Base-by-base conservation (phyloP, 1,139 yeast genomes). In the Entelexis sorbosivorans region DNA sequence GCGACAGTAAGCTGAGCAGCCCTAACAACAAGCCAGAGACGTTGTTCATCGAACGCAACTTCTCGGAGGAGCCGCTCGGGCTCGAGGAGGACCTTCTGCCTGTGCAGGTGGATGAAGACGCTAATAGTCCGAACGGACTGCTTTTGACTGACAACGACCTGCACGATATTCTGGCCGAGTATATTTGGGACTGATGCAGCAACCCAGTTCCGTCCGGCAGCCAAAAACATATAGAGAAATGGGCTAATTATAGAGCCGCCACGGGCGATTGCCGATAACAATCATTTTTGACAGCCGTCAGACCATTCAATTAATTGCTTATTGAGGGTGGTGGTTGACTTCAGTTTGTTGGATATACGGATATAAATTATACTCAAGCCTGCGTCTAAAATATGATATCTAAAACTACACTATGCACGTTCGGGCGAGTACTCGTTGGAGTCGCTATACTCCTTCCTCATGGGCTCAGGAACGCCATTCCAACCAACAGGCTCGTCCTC, bases 161-260 rank as follows among this genome's bases (percentile, higher is more conserved):
- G 22, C 56, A 48, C 31, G 56, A 52, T 16, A 43, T 54, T 19
- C 51, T 54, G 5, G 45, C 49, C 19, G 56, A 51, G 17, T 29
- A 50, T 11, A 26, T 53, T 2, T 50, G 56, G 54, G 54, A 53
- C 16, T 53, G 24, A 22, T 4, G 24, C 24, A 22, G 4, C 24
- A 6, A 6, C 24, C 6, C 24, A 22, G 6, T 4, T n/a, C n/a
- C n/a, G n/a, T n/a, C 4, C 4, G 24, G 24, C 24, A 22, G 24
- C n/a, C 24, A 22, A 22, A 6, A 6, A 4, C 6, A 22, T 22
- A 22, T 22, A 22, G 24, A 22, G 6, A 22, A 22, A n/a, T n/a
- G n/a, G n/a, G 24, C 24, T 5, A 22, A 22, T 22, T 22, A 22
- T 22, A 22, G 24, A 22, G 24, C 24, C n/a, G n/a, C n/a, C n/a